Base-by-base conservation (phyloP, 495 filamentous ascomycete species). In the Chaetomidium leptoderma region DNA sequence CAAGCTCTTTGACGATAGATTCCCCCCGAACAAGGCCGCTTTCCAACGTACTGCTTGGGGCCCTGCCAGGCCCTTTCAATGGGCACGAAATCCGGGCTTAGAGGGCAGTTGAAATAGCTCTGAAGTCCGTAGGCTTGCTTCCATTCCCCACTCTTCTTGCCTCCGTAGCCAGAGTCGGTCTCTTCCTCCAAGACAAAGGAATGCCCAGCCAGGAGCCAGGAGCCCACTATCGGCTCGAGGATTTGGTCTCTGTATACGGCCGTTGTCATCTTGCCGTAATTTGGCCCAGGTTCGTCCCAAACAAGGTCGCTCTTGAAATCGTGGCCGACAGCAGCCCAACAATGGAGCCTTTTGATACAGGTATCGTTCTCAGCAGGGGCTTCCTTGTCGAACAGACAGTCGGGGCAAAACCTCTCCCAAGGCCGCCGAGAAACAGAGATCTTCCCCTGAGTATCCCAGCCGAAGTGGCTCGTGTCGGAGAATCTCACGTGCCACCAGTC, bases 21-120 rank as follows among this genome's bases (percentile, higher is more conserved):
- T 47, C 45, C 14, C 32, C 45, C 45, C 45, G n/a, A 47, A 32
- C 45, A 47, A 10, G 45, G 45, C 27, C 45, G 26, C 9, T 47
- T 47, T 3, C 27, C 0, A 17, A 47, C 27, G 9, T 19, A n/a
- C 27, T 47, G 26, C 17, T 47, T 47, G 1, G 45, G 26, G 6
- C 0, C 1, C 17, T 47, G 45, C 45, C 26, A 45, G 19, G 14
- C 42, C 42, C 10, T 26, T 26, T 45, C 42, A 14, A 45, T 26
- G 16, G 42, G 23, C 1, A 17, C 17, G 17, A 47, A 47, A n/a
- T 47, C 45, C 9, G 17, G 45, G 16, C 14, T 17, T 8, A 21
- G 13, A 17, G 27, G 14, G 17, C 45, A 47, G 26, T 47, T 47
- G 7, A 47, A 47, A 27, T 17, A 32, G 17, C 14, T 17, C 17